Base-by-base conservation (phyloP, 352 stramenopile genomes). In the Phytophthora hibernalis region DNA sequence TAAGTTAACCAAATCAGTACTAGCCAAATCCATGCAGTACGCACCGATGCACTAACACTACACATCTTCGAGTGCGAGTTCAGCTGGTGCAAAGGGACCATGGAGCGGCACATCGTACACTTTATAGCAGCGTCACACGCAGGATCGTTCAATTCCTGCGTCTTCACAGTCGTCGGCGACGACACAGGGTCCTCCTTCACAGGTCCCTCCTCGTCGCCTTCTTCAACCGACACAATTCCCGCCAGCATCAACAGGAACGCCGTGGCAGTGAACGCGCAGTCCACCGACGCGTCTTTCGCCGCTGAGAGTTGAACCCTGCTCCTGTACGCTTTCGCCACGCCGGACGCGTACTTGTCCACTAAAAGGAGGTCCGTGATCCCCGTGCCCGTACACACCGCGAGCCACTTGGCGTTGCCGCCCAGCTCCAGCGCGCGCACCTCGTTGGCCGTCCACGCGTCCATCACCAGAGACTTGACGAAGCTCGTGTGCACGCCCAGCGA, bases 391-490 rank as follows among this genome's bases (percentile, higher is more conserved):
- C 87, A 96, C 13, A 96, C 83, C 5, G 84, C 84, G 20, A 73
- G 49, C 87, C 87, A 96, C 66, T 96, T 96, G 51, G 80, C 87
- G 47, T 94, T 96, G 22, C 87, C 85, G 16, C 85, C 86, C 16
- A 81, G 58, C 65, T 93, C 82, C n/a, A 96, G 68, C 15, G 70
- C 62, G 18, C 79, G 74, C 11, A 80, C 69, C 52, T 96, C 84
- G 5, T 21, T 71, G 8, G 53, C 18, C 9, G 82, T 79, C 86
- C 88, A 96, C 9, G 65, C 76, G 58, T 96, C 88, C 85, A 96
- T 95, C 15, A 62, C 71, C 10, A 96, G 51, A 9, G 86, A 95
- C 77, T 94, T 93, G 72, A 96, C 86, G 60, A 95, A 91, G 70
- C 85, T 95, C 54, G 83, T 82, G 45, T 77, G 74, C 8, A 96